These are phyloP conservation scores for Ophiocordyceps sinensis DNA, from an alignment of 2,329 filamentous ascomycete species.

Conservation along the genomic window DNA sequence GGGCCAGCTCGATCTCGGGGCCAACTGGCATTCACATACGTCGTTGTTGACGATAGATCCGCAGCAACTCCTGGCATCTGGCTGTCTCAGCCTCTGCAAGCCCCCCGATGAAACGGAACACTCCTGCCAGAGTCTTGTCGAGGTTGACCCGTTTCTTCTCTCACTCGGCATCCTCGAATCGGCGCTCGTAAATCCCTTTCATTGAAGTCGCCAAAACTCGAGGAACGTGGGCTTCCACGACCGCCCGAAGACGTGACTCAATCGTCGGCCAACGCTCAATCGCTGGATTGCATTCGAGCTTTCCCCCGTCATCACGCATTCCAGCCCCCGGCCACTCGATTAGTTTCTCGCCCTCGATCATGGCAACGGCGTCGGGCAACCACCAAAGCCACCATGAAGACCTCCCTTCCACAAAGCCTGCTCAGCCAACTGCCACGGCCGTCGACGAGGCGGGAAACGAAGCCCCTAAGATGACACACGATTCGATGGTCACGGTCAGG, in stretches of 20 bases:
- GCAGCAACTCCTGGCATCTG: neutral
- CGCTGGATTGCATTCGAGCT: constrained; percentile 10
- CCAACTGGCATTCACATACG: neutral
- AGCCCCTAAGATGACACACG: constrained; percentile 31
- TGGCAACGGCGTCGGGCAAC: constrained; percentile 15
- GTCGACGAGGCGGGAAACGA: constrained; percentile 12
- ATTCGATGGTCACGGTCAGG: constrained; percentile 67
- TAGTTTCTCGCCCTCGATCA: constrained; percentile 7
- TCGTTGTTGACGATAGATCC: neutral
- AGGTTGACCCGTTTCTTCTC: constrained; percentile 5
- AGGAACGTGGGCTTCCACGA: neutral
- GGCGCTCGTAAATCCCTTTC: neutral
- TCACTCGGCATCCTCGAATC: neutral
- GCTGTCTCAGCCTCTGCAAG: constrained; percentile 6
- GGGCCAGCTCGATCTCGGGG: neutral
- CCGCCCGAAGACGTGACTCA: constrained; percentile 1
- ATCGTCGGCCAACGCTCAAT: neutral
- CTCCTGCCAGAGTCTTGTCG: constrained; percentile 5
- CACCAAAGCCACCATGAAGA: constrained; percentile 12
- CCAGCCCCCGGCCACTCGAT: constrained; percentile 10
- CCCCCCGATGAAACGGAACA: constrained; percentile 13
- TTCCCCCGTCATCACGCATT: constrained; percentile 12
- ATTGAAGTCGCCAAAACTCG: constrained; percentile 2
- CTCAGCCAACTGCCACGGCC: constrained; percentile 5
- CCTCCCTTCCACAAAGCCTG: constrained; percentile 10